Percentiles rank a stretch among this genome's conserved stretches.
phyloP scores from a whole-genome alignment of 257 asterid genomes.

The Penstemon newberryi region DNA sequence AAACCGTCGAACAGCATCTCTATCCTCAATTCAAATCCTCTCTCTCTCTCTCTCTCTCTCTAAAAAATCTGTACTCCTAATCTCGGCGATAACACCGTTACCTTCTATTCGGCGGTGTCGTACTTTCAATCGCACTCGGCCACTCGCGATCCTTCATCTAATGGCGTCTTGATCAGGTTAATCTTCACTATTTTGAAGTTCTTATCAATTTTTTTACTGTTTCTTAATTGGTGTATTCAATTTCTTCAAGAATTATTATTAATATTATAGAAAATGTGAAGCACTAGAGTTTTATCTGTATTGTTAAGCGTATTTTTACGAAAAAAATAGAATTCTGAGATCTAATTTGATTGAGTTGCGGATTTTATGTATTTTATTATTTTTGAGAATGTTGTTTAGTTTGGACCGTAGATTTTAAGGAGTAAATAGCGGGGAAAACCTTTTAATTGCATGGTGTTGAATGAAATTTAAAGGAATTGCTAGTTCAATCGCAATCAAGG shows the following conservation, averaged over 20 bases:
- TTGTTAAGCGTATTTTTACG: slow-evolving; percentile 4
- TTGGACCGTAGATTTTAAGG: slow-evolving; percentile 9
- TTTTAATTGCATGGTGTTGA: neutral
- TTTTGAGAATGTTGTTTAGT: slow-evolving; percentile 16
- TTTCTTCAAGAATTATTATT: slow-evolving; percentile 10
- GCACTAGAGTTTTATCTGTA: slow-evolving; percentile 34
- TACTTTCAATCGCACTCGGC: slow-evolving; percentile 25
- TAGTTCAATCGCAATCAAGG: neutral
- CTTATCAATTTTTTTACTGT: neutral
- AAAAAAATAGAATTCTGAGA: slow-evolving; percentile 6
- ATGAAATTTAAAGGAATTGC: neutral
- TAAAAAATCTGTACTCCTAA: slow-evolving; percentile 21
- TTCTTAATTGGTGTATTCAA: neutral
- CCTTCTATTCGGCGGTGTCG: slow-evolving; percentile 20
- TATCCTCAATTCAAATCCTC: slow-evolving; percentile 14
- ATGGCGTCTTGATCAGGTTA: slow-evolving; percentile 45
- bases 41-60: slow-evolving; percentile 16
- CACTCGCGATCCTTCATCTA: slow-evolving; percentile 19
- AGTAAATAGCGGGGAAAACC: too few relatives aligned
- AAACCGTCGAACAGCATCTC: slow-evolving; percentile 36
- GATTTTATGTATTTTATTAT: slow-evolving; percentile 9
- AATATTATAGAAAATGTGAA: slow-evolving; percentile 4
- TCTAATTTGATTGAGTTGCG: slow-evolving; percentile 1
- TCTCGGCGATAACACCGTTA: slow-evolving; percentile 18
- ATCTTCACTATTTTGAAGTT: neutral